A percentile compares a stretch with the other conserved stretches of the same genome.
Evolutionary conservation across 2,329 filamentous ascomycete species (phyloP).

Genomic region (Colletotrichum lupini): DNA sequence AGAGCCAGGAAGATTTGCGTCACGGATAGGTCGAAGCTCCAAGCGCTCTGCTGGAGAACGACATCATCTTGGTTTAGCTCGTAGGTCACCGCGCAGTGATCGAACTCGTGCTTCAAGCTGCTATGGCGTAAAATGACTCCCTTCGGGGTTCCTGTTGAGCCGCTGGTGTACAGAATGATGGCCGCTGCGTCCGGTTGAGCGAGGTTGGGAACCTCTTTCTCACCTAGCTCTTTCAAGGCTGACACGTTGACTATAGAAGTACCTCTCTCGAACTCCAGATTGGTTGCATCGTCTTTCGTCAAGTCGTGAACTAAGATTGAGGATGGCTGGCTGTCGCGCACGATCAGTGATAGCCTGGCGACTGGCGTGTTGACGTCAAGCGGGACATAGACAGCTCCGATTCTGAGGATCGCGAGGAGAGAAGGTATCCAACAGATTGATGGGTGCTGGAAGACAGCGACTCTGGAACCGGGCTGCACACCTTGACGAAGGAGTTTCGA

Average conservation of each 20-base stretch:
- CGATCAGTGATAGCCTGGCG: conserved; percentile 45
- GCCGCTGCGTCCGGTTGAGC: conserved; percentile 32
- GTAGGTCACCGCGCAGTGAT: background rate
- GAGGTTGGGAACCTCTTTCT: background rate
- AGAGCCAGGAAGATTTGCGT: background rate
- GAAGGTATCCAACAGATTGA: conserved; percentile 47
- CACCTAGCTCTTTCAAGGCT: background rate
- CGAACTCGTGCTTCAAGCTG: conserved; percentile 5
- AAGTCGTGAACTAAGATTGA: conserved; percentile 38
- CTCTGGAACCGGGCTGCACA: conserved; percentile 37
- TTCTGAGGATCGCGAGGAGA: conserved; percentile 52
- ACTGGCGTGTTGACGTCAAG: conserved; percentile 49
- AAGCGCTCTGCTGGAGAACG: conserved; percentile 52
- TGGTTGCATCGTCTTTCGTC: conserved; percentile 7
- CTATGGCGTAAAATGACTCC: conserved; percentile 46
- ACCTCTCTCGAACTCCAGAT: background rate
- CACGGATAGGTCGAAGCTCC: conserved; percentile 34
- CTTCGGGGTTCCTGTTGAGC: conserved; percentile 51
- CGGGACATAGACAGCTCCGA: conserved; percentile 52
- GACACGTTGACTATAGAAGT: background rate
- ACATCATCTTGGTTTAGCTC: conserved; percentile 38
- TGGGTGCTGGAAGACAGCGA: conserved; percentile 54
- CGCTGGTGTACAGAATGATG: conserved; percentile 47
- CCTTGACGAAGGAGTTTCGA: background rate
- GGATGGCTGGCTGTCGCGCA: conserved; percentile 42